These are phyloP conservation scores for Melampsora americana DNA, from an alignment of 1,284 basidiomycete species.

Conservation along the genomic window DNA sequence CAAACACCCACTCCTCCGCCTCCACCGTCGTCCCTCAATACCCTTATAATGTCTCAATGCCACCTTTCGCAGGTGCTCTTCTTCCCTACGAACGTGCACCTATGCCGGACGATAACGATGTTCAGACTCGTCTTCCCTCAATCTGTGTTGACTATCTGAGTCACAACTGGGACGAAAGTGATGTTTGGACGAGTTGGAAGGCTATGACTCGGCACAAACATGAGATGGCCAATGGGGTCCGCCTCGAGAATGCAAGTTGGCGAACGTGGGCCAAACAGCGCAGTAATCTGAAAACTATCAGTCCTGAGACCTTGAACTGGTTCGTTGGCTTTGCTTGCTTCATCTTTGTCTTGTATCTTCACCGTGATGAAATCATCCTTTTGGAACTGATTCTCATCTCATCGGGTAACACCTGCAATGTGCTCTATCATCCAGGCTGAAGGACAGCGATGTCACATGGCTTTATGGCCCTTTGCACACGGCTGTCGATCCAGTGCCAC, in stretches of 20 bases:
- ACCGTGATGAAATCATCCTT: conserved; percentile 32
- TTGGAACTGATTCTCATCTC: conserved; percentile 45
- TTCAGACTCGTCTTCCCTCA: conserved; percentile 60
- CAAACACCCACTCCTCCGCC: not conserved
- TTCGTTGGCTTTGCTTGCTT: conserved; percentile 57
- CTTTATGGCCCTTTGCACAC: conserved; percentile 95
- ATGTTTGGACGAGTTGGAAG: conserved; percentile 96
- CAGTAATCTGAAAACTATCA: conserved; percentile 90
- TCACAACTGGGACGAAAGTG: conserved; percentile 96
- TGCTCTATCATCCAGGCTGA: conserved; percentile 67
- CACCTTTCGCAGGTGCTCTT: conserved; percentile 44
- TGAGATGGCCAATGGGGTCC: conserved; percentile 90
- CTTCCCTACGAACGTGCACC: conserved; percentile 47
- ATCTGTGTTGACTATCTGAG: conserved; percentile 69
- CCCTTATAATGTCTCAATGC: conserved; percentile 53
- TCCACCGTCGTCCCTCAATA: conserved; percentile 50
- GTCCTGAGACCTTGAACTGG: conserved; percentile 97
- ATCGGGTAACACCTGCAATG: conserved; percentile 22
- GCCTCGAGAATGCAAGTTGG: conserved; percentile 97
- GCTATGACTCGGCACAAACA: conserved; percentile 98
- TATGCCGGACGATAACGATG: conserved; percentile 58
- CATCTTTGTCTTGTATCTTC: conserved; percentile 30
- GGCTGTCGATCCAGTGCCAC: conserved; percentile 68
- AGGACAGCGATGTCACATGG: conserved; percentile 99
- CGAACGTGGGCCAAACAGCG: conserved; percentile 99